phyloP scores from a whole-genome alignment of 495 filamentous ascomycete genomes.

The Neurospora sp. region DNA sequence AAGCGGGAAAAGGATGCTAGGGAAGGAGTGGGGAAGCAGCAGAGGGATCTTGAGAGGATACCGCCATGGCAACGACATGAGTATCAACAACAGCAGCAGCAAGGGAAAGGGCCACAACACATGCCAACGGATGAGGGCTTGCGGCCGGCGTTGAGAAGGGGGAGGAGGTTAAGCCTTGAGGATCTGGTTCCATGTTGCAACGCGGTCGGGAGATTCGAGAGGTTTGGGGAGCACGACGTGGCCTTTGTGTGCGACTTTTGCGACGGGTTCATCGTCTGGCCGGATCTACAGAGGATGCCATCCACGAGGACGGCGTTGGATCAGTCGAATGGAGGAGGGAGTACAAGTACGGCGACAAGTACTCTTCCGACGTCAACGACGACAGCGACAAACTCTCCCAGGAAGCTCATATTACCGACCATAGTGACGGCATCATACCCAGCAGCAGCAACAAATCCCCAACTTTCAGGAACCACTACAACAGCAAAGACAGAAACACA shows the following conservation, averaged over 20 bases:
- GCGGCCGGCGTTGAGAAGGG: background rate
- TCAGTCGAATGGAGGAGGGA: background rate
- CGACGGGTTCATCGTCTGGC: constrained; percentile 39
- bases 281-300: constrained; percentile 32
- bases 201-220: constrained; percentile 30
- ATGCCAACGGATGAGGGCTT: background rate
- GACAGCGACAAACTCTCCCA: background rate
- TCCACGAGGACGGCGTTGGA: constrained; percentile 19
- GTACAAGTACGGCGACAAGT: background rate
- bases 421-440: background rate
- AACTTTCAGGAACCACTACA: background rate
- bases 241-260: constrained; percentile 43
- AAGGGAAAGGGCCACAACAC: background rate
- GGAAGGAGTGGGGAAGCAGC: background rate
- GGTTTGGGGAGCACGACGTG: constrained; percentile 29
- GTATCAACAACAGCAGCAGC: constrained; percentile 4
- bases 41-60: background rate
- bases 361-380: background rate
- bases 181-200: constrained; percentile 29
- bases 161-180: constrained; percentile 18
- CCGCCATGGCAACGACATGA: constrained; percentile 12
- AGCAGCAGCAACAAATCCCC: background rate
- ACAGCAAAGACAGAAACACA: background rate
- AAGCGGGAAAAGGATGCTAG: background rate
- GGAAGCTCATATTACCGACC: background rate